Conservation (phyloP, 306 rosid species). For the Vigna nakashimae region DNA sequence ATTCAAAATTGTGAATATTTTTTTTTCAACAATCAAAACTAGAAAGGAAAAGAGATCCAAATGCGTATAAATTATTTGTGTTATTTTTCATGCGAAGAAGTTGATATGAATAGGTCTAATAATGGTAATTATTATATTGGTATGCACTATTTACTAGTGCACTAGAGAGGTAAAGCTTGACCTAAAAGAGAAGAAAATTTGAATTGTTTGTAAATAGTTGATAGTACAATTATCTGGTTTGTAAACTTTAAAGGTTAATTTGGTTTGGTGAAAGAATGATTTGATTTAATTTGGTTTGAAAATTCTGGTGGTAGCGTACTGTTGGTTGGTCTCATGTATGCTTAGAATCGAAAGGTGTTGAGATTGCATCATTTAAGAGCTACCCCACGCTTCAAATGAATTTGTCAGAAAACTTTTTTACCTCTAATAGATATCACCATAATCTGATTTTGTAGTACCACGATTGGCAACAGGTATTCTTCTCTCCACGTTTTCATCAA, state of each 20-base stretch:
- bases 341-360: background rate
- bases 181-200: background rate
- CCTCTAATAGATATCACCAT: conserved; percentile 16
- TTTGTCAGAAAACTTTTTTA: conserved; percentile 7
- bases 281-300: background rate
- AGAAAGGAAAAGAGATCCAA: no score
- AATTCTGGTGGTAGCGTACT: background rate
- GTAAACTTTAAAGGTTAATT: background rate
- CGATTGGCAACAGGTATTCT: background rate
- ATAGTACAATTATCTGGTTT: background rate
- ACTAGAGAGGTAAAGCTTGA: conserved; percentile 10
- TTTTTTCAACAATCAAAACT: no score
- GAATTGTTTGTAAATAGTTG: background rate
- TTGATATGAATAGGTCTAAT: background rate
- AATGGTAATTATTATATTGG: background rate
- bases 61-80: no score
- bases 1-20: background rate
- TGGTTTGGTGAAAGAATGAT: conserved; percentile 1
- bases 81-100: background rate
- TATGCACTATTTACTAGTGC: background rate
- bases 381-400: background rate
- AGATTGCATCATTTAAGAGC: conserved; percentile 23
- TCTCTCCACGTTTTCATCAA: background rate
- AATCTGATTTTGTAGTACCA: conserved; percentile 21
- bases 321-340: background rate